These are phyloP conservation scores for slime mould (Dictyostelium discoideum) DNA, from an alignment of 78 protist genomes.

Conservation along the genomic window DNA sequence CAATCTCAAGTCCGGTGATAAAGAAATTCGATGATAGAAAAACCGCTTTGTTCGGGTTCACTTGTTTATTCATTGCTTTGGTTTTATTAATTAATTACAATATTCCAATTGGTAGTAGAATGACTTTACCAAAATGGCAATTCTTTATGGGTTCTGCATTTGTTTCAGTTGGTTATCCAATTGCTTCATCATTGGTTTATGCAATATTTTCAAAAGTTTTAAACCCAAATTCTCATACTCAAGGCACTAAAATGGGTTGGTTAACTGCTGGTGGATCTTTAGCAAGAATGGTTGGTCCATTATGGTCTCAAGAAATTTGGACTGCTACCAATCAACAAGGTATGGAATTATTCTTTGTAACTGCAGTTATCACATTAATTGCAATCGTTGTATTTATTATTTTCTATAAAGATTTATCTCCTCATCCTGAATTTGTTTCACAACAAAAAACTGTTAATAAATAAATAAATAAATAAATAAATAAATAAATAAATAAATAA, in stretches of 20 bases:
- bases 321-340: not conserved
- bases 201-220: constrained; percentile 47
- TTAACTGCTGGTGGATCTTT: constrained; percentile 57
- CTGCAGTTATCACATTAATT: not conserved
- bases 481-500: not conserved
- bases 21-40: constrained; percentile 39
- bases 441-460: not conserved
- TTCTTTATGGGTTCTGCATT: constrained; percentile 4
- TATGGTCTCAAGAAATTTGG: constrained; percentile 35
- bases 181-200: constrained; percentile 26
- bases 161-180: constrained; percentile 64
- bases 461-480: not conserved
- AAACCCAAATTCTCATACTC: constrained; percentile 21
- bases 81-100: not conserved
- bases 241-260: constrained; percentile 69
- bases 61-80: not conserved
- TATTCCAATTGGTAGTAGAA: not conserved
- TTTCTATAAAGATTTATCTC: not conserved
- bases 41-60: not conserved
- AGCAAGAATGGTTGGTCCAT: constrained; percentile 65
- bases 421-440: constrained; percentile 29
- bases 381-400: not conserved
- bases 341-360: not conserved
- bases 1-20: not conserved
- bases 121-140: constrained; percentile 7